Evolutionary conservation across 768 basidiomycete species (phyloP), one percentile per base, ranked within the genome.

Genomic region (Cystobasidium ongulense): DNA sequence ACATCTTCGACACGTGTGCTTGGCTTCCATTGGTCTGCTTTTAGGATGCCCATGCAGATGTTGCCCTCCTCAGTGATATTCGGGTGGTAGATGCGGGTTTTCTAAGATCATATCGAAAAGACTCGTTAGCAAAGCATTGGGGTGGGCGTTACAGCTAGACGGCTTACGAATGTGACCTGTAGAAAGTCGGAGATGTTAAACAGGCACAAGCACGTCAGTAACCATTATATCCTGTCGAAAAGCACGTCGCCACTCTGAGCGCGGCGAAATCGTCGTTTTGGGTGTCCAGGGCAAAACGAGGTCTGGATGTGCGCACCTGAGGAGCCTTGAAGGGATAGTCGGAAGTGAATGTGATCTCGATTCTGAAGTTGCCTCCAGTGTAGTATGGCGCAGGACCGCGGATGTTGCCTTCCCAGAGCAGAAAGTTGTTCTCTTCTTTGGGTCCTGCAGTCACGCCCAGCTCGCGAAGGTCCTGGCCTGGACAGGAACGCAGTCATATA

Each of bases 311-410:
- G 15, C 29, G 35, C n/a, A 72, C 70, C 27, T 72, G 70, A 21
- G 61, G 61, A 59, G 70, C 70, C 25, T 72, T 72, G 61, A 72
- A 72, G n/a, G 66, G 66, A 68, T 68, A 68, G 66, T 59, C 63
- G 35, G 29, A 54, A 27, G 70, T 50, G 43, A 63, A 66, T 13
- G 66, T 39, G n/a, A 70, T 50, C 3, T 67, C 50, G 66, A 70
- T 43, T 25, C 33, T 46, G 73, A 54, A 74, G 65, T 68, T 70
- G 52, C 66, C 73, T 13, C 73, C 73, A 27, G n/a, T 29, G 52
- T 67, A 70, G 67, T 50, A 71, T 23, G 66, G 73, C 38, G 31
- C 73, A 38, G 66, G 73, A 27, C 73, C 67, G 25, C 59, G 21
- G 36, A 70, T 71, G 35, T 35, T 36, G 21, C 33, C 68, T 11